These are phyloP conservation scores for Craspedostauros australis DNA, from an alignment of 108 stramenopile genomes.

Conservation along the genomic window DNA sequence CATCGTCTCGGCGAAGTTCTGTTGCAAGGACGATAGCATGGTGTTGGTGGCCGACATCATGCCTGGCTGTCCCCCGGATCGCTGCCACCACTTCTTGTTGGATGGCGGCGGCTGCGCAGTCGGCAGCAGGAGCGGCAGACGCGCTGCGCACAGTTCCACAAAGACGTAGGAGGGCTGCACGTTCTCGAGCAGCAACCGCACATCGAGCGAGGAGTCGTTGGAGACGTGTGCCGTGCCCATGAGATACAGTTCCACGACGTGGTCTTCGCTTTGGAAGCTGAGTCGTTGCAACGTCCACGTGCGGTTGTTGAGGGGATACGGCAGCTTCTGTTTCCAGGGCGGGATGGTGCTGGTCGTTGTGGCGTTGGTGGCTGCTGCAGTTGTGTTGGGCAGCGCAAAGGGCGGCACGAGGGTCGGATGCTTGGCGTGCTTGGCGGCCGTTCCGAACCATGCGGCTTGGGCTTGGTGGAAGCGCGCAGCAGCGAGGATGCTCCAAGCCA, in stretches of 20 bases:
- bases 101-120: constrained; percentile 4
- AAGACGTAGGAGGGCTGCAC: constrained; percentile 66
- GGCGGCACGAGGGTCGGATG: too few relatives aligned
- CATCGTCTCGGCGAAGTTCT: constrained; percentile 69
- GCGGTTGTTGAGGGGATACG: constrained; percentile 16
- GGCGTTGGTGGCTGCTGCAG: background rate
- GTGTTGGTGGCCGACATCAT: background rate
- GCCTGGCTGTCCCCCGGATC: background rate
- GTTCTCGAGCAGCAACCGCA: constrained; percentile 47
- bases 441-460: too few relatives aligned
- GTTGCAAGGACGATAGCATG: constrained; percentile 64
- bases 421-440: too few relatives aligned
- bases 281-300: constrained; percentile 31
- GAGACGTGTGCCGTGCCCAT: constrained; percentile 83
- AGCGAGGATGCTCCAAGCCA: too few relatives aligned
- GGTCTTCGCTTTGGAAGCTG: background rate
- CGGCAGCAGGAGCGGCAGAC: constrained; percentile 49
- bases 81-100: background rate
- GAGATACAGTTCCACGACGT: constrained; percentile 45
- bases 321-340: constrained; percentile 25
- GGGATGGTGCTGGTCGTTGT: constrained; percentile 11
- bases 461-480: too few relatives aligned
- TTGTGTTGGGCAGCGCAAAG: too few relatives aligned
- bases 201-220: constrained; percentile 63
- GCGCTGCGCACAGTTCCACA: constrained; percentile 75